Base-by-base conservation (phyloP, 495 filamentous ascomycete species). In the Chaetomium cochliodes region DNA sequence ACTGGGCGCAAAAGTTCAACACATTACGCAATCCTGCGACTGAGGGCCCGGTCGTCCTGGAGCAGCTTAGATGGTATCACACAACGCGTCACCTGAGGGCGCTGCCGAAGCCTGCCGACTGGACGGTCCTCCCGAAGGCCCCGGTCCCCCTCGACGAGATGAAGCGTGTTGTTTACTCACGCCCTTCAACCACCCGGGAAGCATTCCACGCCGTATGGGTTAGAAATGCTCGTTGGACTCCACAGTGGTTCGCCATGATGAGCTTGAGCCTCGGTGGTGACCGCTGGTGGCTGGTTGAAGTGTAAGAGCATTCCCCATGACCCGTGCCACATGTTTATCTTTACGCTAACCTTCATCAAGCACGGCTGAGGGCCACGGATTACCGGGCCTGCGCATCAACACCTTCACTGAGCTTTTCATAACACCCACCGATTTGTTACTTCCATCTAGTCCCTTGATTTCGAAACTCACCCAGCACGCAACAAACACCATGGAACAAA, bases 261-360 rank as follows among this genome's bases (percentile, higher is more conserved):
- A 88, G 82, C 57, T 82, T 89, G 69, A 88, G 87, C 73, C 81
- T 90, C 74, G 84, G 84, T 67, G 90, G 90, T 46, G 90, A 94
- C 74, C 79, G 77, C 33, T 94, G 90, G 88, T 93, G 87, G 84
- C 75, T 92, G 61, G 74, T 89, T 41, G 86, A 89, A 74, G 69
- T 88, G 81, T 84, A 70, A 73, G 82, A 80, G 39, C 58, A 78
- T 25, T 52, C 50, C 30, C 26, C 54, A 12, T 44, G 3, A 18
- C 3, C 5, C 41, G 41, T 18, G 41, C 37, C 47, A 39, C 12
- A 41, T 46, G 18, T 33, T 37, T 47, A 13, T 5, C 22, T 20
- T 51, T 65, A 44, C 58, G 69, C 71, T 68, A 60, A 68, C 57
- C 44, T 59, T n/a, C 26, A 39, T 51, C 54, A 63, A 67, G 74